Evolutionary conservation across 2,329 filamentous ascomycete genomes (phyloP), one percentile per base, ranked within the genome.

Genomic region (Pseudopithomyces maydicus): DNA sequence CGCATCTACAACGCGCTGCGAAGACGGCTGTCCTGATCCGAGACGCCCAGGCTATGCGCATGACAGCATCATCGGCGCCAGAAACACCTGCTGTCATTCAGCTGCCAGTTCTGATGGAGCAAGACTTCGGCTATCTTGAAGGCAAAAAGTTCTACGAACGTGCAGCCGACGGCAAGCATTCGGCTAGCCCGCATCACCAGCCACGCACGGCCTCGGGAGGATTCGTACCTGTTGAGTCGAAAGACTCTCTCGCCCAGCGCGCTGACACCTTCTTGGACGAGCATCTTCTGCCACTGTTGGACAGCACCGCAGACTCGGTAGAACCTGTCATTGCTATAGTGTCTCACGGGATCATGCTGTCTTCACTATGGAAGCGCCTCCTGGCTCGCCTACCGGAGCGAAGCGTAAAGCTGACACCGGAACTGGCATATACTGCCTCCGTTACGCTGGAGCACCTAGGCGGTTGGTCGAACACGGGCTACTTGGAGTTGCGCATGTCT

Each of bases 271-370:
- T 97, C 64, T 74, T 97, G 20, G 80, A 88, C 54, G 73, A 80
- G 8, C 80, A 89, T 67, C 76, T 97, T 0, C 63, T 84, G 5
- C 88, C 88, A 10, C 58, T 90, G 3, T 56, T 89, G 15, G 62
- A 78, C 11, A 62, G 74, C 11, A 62, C 71, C 0, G 57, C 62
- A 2, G 48, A 62, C 6, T 49, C 56, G 6, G 26, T 57, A 15
- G 72, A 80, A 11, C 67, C 73, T 6, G 77, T 80, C 2, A 78
- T 92, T 12, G 88, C 86, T 1, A 77, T 96, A 14, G 89, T 96
- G 3, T 89, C 92, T 1, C 93, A 97, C 68, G 92, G 93, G 15
- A 88, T 96, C 58, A 86, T 96, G 39, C 82, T 97, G 2, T 86
- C 85, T 2, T 82, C 86, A 32, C 75, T 97, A 0, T 88, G 90